Conservation (phyloP, 2,329 filamentous ascomycete species). For the Beauveria australis region DNA sequence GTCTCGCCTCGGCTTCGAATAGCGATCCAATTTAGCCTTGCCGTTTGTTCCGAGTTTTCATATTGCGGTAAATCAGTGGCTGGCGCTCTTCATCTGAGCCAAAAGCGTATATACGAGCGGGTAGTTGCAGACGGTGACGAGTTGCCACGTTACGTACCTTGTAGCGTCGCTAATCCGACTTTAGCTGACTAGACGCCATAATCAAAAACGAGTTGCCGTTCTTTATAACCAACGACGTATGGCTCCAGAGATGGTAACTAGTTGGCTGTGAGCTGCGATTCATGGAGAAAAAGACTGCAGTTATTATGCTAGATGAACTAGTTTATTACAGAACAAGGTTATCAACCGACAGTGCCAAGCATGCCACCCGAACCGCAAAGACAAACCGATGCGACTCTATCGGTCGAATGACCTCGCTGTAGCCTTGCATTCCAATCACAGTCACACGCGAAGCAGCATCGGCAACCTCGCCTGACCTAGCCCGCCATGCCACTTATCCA, state of each 20-base stretch:
- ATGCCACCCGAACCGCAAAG: neutral
- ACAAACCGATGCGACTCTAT: neutral
- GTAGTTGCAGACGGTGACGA: neutral
- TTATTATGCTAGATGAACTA: too few relatives aligned
- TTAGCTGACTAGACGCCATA: too few relatives aligned
- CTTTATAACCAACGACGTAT: too few relatives aligned
- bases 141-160: too few relatives aligned
- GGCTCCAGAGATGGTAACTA: too few relatives aligned
- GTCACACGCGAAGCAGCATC: neutral
- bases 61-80: too few relatives aligned
- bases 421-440: neutral
- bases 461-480: neutral
- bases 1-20: neutral
- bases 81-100: neutral
- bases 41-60: neutral
- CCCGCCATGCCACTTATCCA: neutral
- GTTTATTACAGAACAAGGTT: too few relatives aligned
- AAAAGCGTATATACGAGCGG: neutral
- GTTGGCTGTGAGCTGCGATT: too few relatives aligned
- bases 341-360: neutral
- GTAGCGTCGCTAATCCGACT: neutral
- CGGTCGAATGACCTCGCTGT: neutral
- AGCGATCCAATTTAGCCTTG: neutral
- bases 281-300: too few relatives aligned
- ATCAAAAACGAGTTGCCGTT: too few relatives aligned